Evolutionary conservation across 2,329 filamentous ascomycete species (phyloP), one percentile per base, ranked within the genome.

Genomic region (Cucurbitaria berberidis): DNA sequence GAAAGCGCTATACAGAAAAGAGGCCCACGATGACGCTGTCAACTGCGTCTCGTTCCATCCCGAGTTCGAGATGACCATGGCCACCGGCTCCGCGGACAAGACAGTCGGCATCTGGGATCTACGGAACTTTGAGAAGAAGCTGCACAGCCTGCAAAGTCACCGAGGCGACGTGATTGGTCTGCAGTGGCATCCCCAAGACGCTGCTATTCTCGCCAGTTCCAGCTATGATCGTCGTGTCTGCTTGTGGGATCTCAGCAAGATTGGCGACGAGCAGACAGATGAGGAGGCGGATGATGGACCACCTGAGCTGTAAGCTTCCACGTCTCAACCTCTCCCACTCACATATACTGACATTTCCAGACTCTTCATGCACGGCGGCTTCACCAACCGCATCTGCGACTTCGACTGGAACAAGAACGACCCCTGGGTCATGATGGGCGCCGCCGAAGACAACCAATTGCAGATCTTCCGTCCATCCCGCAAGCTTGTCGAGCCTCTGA

Each of bases 401-500:
- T 99, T 99, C 71, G 93, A 89, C 77, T 99, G 93, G 93, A 99
- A 99, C 76, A 86, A 87, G 64, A 96, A 96, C 73, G 92, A 97
- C 68, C 93, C 93, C 4, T 99, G 96, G 96, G 86, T 97, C 49
- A 90, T 99, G 63, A 93, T 92, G 74, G 96, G 90, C 56, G 93
- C 95, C 15, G 95, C 93, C 0, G 96, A 99, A 74, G 95, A 99
- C 78, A 99, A 99, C 72, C 81, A 98, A 62, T 84, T 99, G 59
- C 95, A 99, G 77, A 90, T 97, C 64, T 98, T 81, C 76, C 73
- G 73, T 16, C 74, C 76, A 2, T 63, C 67, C 15, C 67, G 73
- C 49, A 73, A 73, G 43, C 66, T 76, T 24, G 73, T 75, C 15
- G 68, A 76, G 60, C 67, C 66, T 10, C 46, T 72, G 18, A 64